Conservation (phyloP, 345 rosid species). For the Gossypium arboreum region DNA sequence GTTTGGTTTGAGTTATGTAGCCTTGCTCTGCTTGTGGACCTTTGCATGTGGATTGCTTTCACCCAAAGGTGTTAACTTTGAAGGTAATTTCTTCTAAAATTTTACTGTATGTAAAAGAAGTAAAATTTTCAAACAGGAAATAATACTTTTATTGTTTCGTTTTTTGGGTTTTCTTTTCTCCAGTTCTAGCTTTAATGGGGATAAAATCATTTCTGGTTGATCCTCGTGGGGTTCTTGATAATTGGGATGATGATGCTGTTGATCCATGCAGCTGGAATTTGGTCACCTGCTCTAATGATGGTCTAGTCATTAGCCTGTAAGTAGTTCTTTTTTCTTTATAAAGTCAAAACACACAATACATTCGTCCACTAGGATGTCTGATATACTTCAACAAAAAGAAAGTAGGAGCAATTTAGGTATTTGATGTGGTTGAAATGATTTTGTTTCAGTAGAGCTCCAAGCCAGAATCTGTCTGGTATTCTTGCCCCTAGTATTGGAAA, state of each 20-base stretch:
- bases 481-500: slow-evolving; percentile 69
- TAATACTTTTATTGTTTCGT: too few relatives aligned
- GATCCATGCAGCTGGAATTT: slow-evolving; percentile 91
- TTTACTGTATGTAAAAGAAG: too few relatives aligned
- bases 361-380: too few relatives aligned
- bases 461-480: slow-evolving; percentile 72
- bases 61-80: slow-evolving; percentile 75
- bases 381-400: too few relatives aligned
- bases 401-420: too few relatives aligned
- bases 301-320: slow-evolving; percentile 69
- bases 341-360: too few relatives aligned
- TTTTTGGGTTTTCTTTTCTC: background rate
- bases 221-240: slow-evolving; percentile 59
- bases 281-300: slow-evolving; percentile 68
- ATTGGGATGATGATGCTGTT: slow-evolving; percentile 74
- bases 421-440: background rate
- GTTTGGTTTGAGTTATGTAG: too few relatives aligned
- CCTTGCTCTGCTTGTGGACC: too few relatives aligned
- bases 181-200: slow-evolving; percentile 77
- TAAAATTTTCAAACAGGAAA: too few relatives aligned
- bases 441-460: slow-evolving; percentile 69
- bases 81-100: slow-evolving; percentile 45
- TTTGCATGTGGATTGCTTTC: slow-evolving; percentile 60
- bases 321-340: slow-evolving; percentile 19
- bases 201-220: slow-evolving; percentile 50